Conservation (phyloP, 306 rosid genomes). For the Lotus japonicus region DNA sequence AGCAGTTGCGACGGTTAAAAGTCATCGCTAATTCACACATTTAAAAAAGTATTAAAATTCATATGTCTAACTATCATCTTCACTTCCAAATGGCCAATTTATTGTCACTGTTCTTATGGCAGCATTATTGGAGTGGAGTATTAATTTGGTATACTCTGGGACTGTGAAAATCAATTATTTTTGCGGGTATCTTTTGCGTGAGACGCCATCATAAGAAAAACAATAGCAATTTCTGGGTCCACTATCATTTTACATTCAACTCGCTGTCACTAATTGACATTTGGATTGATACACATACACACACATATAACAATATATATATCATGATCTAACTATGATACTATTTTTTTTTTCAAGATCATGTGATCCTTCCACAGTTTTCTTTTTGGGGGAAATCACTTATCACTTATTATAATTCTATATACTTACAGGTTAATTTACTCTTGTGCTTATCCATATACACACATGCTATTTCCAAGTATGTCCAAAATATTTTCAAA, state of each 20-base stretch:
- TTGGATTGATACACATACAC: background rate
- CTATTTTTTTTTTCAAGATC: too few relatives aligned
- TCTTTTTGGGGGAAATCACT: background rate
- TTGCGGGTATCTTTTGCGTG: conserved; percentile 41
- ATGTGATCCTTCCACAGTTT: too few relatives aligned
- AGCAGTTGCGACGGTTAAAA: too few relatives aligned
- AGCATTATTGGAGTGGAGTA: conserved; percentile 1
- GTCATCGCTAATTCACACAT: too few relatives aligned
- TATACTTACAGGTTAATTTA: too few relatives aligned
- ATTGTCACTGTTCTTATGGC: background rate
- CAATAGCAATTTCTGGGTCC: conserved; percentile 27
- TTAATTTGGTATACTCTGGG: background rate
- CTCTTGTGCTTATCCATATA: too few relatives aligned
- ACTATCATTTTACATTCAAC: conserved; percentile 21
- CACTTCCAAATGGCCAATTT: background rate
- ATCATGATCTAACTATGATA: background rate
- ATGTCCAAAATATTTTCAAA: background rate
- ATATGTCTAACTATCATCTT: too few relatives aligned
- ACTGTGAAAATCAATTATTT: background rate
- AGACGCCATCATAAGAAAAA: conserved; percentile 26
- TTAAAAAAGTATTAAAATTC: too few relatives aligned
- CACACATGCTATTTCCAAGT: too few relatives aligned
- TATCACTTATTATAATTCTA: background rate
- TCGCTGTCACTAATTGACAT: conserved; percentile 12
- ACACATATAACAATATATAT: background rate